Conservation (phyloP, 371 early-diverging fungal species). For the Lichtheimia corymbifera region DNA sequence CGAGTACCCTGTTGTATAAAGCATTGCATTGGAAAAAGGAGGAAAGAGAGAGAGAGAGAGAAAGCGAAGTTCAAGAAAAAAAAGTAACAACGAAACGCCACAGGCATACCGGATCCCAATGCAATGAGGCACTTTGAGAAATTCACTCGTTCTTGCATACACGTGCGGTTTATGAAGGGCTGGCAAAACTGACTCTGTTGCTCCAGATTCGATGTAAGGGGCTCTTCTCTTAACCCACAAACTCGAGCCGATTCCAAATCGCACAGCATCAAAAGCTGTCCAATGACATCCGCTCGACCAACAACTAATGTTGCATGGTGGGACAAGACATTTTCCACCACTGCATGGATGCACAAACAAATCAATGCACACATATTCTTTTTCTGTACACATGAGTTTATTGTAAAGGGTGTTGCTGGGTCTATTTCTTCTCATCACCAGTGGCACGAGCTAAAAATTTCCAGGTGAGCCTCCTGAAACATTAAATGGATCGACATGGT, state of each 20-base stretch:
- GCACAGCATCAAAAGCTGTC: too few relatives aligned
- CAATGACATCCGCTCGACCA: too few relatives aligned
- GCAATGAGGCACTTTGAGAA: not conserved
- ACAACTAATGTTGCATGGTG: too few relatives aligned
- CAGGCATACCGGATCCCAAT: not conserved
- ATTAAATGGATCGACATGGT: not conserved
- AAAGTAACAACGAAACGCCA: not conserved
- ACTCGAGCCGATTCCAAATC: too few relatives aligned
- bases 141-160: conserved; percentile 4
- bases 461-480: not conserved
- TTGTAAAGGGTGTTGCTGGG: conserved; percentile 8
- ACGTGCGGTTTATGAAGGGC: conserved; percentile 4
- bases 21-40: conserved; percentile 10
- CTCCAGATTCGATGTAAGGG: too few relatives aligned
- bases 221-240: too few relatives aligned
- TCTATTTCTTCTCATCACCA: conserved; percentile 66
- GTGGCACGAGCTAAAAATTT: conserved; percentile 66
- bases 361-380: too few relatives aligned
- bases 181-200: too few relatives aligned
- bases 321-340: too few relatives aligned
- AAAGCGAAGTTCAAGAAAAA: not conserved
- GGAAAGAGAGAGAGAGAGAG: not conserved
- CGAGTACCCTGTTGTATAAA: conserved; percentile 7
- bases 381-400: too few relatives aligned
- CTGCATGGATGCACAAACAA: too few relatives aligned